Base-by-base conservation (phyloP, 345 rosid species). In the Abelmoschus esculentus region DNA sequence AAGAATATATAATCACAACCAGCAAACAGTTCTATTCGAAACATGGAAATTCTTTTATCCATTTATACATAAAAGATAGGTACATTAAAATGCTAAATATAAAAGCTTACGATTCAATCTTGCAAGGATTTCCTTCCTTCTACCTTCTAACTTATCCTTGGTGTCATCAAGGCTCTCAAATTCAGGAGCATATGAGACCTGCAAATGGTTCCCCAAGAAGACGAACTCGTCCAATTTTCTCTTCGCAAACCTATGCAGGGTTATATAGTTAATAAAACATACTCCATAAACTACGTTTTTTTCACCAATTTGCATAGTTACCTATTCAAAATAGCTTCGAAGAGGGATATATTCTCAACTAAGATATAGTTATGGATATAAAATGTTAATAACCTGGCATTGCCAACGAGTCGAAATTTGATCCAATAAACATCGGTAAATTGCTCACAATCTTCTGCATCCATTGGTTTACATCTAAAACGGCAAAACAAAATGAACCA, bases 351-450 rank as follows among this genome's bases (percentile, higher is more conserved):
- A 64, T 64, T 44, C 9, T 64, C 26, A 10, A 44, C 19, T 3
- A 47, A 49, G 26, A 46, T 14, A 7, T 8, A 15, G 22, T 26
- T 46, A 14, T 8, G 3, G 57, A 15, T 28, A 0, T 2, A 66
- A 47, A 66, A 66, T 66, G 57, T 1, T 19, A 57, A 56, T 74
- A 63, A 90, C 96, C 98, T 91, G 28, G 96, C 91, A 50, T 89
- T 91, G 81, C 87, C 73, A 55, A 83, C 49, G 49, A 86, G 83
- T 67, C 70, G 81, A 65, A 91, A 91, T 67, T 93, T 88, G 79
- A 91, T 84, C 90, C 93, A 88, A 70, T 84, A 89, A 38, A 91
- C 96, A 82, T 91, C 96, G 0, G 96, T 93, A 70, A 84, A 91
- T 19, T 77, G 80, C 62, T 80, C 89, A 70, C 91, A 91, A 5